Evolutionary conservation across 306 rosid genomes (phyloP).

Genomic region (Cucurbita maxima): DNA sequence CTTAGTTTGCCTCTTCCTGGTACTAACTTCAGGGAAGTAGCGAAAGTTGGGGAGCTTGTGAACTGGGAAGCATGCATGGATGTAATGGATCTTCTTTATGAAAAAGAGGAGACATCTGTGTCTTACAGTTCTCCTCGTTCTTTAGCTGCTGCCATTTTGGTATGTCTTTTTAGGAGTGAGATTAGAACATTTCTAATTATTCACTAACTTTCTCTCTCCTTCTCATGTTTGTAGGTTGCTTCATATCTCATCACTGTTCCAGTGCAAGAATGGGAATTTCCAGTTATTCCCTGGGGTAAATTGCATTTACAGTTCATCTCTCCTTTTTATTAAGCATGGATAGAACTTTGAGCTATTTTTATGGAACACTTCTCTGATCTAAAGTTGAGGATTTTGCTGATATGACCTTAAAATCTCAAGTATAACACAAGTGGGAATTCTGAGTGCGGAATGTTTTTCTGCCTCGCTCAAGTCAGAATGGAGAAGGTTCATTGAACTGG

Average conservation of each 20-base stretch:
- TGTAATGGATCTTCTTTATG: constrained; percentile 77
- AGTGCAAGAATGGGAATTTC: constrained; percentile 63
- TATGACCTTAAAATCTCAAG: too few species aligned
- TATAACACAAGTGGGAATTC: too few species aligned
- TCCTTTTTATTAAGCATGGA: neutral
- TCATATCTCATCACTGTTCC: constrained; percentile 69
- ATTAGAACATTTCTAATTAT: neutral
- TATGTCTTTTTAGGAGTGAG: constrained; percentile 6
- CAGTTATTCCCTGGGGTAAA: constrained; percentile 85
- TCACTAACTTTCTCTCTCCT: neutral
- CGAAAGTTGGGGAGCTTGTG: constrained; percentile 65
- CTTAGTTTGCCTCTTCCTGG: constrained; percentile 2
- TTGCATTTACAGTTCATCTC: constrained; percentile 1
- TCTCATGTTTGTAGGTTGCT: constrained; percentile 34
- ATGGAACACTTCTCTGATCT: too few species aligned
- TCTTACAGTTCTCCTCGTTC: constrained; percentile 37
- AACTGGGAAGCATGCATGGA: constrained; percentile 66
- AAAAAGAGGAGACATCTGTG: constrained; percentile 48
- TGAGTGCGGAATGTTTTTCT: too few species aligned
- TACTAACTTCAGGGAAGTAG: constrained; percentile 48
- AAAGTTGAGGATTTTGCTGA: too few species aligned
- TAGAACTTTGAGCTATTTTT: neutral
- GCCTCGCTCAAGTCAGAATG: too few species aligned
- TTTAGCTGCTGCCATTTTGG: constrained; percentile 79
- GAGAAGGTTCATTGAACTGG: too few species aligned